These are phyloP conservation scores for Jacaranda mimosifolia DNA, from an alignment of 257 asterid species.

Conservation along the genomic window DNA sequence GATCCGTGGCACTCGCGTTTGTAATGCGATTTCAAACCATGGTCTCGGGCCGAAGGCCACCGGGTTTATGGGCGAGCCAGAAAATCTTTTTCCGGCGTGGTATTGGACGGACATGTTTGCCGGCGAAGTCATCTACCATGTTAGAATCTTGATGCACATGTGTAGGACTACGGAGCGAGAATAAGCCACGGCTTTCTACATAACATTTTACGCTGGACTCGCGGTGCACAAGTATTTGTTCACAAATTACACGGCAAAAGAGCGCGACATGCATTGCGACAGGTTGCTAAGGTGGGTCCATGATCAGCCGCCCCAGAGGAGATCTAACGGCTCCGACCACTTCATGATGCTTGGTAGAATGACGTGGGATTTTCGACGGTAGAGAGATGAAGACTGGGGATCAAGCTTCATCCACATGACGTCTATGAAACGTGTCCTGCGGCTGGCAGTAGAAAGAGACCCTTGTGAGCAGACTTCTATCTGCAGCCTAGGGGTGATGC, in stretches of 20 bases:
- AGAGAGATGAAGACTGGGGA: slow-evolving; percentile 58
- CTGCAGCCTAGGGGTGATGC: slow-evolving; percentile 71
- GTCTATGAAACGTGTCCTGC: slow-evolving; percentile 47
- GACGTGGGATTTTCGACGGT: slow-evolving; percentile 72
- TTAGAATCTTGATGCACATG: slow-evolving; percentile 47
- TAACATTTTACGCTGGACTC: slow-evolving; percentile 70
- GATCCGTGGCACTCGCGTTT: slow-evolving; percentile 73
- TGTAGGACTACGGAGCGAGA: slow-evolving; percentile 63
- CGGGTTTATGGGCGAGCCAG: slow-evolving; percentile 44
- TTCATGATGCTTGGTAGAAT: slow-evolving; percentile 66
- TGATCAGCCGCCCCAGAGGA: slow-evolving; percentile 49
- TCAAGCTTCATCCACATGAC: slow-evolving; percentile 69
- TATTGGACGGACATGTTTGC: slow-evolving; percentile 78
- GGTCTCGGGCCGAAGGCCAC: slow-evolving; percentile 65
- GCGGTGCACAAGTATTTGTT: slow-evolving; percentile 56
- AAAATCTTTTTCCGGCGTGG: slow-evolving; percentile 56
- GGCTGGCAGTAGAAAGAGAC: slow-evolving; percentile 52
- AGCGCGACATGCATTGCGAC: slow-evolving; percentile 53
- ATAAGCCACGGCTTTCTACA: slow-evolving; percentile 67
- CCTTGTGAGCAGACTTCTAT: slow-evolving; percentile 73
- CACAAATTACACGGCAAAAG: slow-evolving; percentile 46
- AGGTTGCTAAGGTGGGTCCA: slow-evolving; percentile 52
- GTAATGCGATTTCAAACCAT: slow-evolving; percentile 57
- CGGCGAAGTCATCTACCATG: slow-evolving; percentile 60
- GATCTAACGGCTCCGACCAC: slow-evolving; percentile 66